Base-by-base conservation (phyloP, 352 stramenopile species). In the Phytopythium helicoides region DNA sequence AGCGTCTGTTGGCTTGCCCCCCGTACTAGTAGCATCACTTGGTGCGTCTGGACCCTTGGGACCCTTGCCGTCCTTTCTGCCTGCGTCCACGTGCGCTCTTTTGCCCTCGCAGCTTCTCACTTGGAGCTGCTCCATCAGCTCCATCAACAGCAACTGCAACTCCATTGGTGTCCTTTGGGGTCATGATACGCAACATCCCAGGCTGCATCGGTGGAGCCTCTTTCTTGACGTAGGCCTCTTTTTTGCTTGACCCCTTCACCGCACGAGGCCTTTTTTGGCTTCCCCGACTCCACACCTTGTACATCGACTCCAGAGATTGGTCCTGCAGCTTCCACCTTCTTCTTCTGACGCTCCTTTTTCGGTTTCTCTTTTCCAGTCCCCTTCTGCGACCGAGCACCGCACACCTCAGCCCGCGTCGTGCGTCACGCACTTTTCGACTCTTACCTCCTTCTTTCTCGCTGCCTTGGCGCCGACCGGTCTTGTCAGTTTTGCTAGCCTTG, bases 111-210 rank as follows among this genome's bases (percentile, higher is more conserved):
- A 31, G 15, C 18, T 44, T 37, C 42, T 34, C 49, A 73, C 76
- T 63, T 28, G 39, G 55, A 16, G 40, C 34, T 49, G 52, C 48
- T 14, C 49, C 56, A 37, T 62, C 62, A 8, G 22, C 11, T 22
- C 49, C 64, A 7, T n/a, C 26, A 51, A 42, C 41, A 19, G 28
- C 35, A 22, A 19, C 33, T 31, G 40, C 3, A 6, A 23, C 22
- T 33, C 40, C 36, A 39, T 33, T 28, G 40, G 52, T 36, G 56
- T 49, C 38, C 51, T 76, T 85, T 6, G 63, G 57, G 3, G 65
- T 56, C 76, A 88, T 87, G 25, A 88, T 87, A 26, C 69, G 72
- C 18, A 88, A 35, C 50, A 64, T 62, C 2, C 76, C 79, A 37
- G 74, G 74, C 40, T 82, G 58, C n/a, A n/a, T n/a, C n/a, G n/a